A percentile compares a stretch with the other conserved stretches of the same genome.
These are phyloP conservation scores for Auriscalpium orientale DNA, from an alignment of 768 basidiomycete genomes.

Conservation along the genomic window DNA sequence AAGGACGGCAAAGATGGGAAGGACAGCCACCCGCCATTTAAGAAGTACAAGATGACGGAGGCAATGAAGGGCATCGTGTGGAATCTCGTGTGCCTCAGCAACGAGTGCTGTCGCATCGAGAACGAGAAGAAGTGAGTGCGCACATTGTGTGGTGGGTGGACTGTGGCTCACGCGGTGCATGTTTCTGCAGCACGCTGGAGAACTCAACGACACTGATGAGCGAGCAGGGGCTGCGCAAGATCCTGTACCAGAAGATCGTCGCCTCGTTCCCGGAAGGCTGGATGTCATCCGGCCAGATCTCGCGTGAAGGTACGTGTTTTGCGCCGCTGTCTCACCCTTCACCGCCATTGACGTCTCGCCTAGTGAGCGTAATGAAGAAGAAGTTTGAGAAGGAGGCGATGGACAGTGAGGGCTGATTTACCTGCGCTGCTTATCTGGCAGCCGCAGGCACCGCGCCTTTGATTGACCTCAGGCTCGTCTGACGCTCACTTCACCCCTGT, in stretches of 20 bases:
- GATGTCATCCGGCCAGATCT: constrained; percentile 82
- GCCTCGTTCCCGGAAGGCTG: constrained; percentile 77
- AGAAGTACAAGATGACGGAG: constrained; percentile 76
- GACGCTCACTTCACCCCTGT: too few relatives aligned
- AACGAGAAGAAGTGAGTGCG: constrained; percentile 54
- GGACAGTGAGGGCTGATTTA: constrained; percentile 39
- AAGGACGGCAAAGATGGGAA: constrained; percentile 24
- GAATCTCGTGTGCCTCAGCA: constrained; percentile 74
- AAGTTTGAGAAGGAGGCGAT: constrained; percentile 63
- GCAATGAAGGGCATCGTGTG: constrained; percentile 73
- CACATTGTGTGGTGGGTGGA: background rate
- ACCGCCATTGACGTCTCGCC: background rate
- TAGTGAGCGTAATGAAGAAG: constrained; percentile 85
- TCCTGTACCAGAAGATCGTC: constrained; percentile 80
- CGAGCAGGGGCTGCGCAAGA: constrained; percentile 75
- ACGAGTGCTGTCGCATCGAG: constrained; percentile 68
- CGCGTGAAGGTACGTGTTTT: constrained; percentile 64
- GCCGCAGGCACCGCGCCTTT: too few relatives aligned
- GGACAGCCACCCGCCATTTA: constrained; percentile 56
- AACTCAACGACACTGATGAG: constrained; percentile 65
- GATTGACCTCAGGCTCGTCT: too few relatives aligned
- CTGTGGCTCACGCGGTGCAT: background rate
- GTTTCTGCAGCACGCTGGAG: constrained; percentile 39
- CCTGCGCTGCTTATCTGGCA: background rate
- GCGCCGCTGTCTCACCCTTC: background rate